Base-by-base conservation (phyloP, 2,329 filamentous ascomycete species). In the Pseudocercospora crystallina region DNA sequence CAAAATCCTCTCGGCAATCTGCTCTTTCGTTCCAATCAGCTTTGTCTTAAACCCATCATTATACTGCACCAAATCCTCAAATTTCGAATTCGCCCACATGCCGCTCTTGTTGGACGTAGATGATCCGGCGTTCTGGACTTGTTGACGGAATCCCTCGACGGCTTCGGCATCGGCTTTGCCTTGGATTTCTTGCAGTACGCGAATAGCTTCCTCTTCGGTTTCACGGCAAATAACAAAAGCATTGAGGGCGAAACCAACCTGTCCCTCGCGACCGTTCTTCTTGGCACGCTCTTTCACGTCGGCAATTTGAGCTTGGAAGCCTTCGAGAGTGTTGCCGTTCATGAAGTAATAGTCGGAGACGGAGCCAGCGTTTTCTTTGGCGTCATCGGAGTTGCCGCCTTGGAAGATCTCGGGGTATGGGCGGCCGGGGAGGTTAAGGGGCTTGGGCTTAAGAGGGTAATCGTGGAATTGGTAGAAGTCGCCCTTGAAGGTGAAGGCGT, bases 21-120 rank as follows among this genome's bases (percentile, higher is more conserved):
- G 76, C 60, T 77, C 73, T 53, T 73, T 75, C 0, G 77, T 79
- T 1, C 77, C 76, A 37, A 79, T 78, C 20, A 80, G 60, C 62
- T 78, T 80, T 3, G 77, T 79, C 67, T 79, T 80, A 65, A 80
- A 80, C 2, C 77, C 77, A 59, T 80, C 77, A 39, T 80, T 80
- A 56, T 80, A 80, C 65, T 80, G 77, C 29, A 80, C 75, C 47
- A 80, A 58, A 58, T 80, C 77, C 43, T 80, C 73, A 35, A 80
- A 74, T 54, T 75, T 76, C 57, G 69, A 74, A 40, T 77, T 68
- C 7, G 77, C 76, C 77, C 77, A 80, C 77, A 80, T 80, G 36
- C 76, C 77, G 39, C 69, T 73, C 61, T 76, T 78, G 45, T 76
- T 74, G 0, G 56, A 56, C 0, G 77, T 77, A 11, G 70, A 73